A percentile compares a stretch with the other conserved stretches of the same genome.
Conservation (phyloP, 2,329 filamentous ascomycete genomes). For the Paecilomyces dactylethromorphus region DNA sequence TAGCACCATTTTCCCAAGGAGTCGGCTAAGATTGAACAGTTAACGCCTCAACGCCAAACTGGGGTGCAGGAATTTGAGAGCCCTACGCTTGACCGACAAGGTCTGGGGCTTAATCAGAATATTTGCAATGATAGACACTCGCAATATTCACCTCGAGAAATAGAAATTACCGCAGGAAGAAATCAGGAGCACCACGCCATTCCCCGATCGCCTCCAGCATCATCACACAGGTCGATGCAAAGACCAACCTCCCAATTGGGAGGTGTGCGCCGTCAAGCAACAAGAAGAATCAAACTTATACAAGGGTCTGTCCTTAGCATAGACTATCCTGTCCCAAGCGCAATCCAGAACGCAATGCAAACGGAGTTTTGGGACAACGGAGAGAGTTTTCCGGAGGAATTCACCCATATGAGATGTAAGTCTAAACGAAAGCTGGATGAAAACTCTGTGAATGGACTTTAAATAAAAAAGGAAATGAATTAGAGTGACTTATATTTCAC, state of each 20-base stretch:
- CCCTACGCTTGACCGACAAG: too few species aligned
- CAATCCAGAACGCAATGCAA: slow-evolving; percentile 95
- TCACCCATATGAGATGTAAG: slow-evolving; percentile 88
- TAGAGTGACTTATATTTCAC: slow-evolving; percentile 1
- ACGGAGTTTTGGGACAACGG: slow-evolving; percentile 80
- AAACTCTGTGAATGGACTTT: background rate
- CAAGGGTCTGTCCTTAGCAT: slow-evolving; percentile 95
- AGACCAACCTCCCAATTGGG: slow-evolving; percentile 63
- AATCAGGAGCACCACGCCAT: too few species aligned
- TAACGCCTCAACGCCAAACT: too few species aligned
- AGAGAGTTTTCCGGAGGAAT: slow-evolving; percentile 91
- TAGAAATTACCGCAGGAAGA: too few species aligned
- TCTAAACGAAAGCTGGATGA: slow-evolving; percentile 7
- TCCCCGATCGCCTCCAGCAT: too few species aligned
- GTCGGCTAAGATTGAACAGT: too few species aligned
- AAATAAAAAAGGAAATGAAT: background rate
- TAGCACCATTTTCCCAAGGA: too few species aligned
- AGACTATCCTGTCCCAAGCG: slow-evolving; percentile 93
- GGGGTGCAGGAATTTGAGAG: too few species aligned
- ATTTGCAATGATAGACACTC: too few species aligned
- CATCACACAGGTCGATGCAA: slow-evolving; percentile 31
- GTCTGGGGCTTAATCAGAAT: too few species aligned
- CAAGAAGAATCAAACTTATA: slow-evolving; percentile 95
- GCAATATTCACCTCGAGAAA: too few species aligned
- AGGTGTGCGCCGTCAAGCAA: slow-evolving; percentile 84